Base-by-base conservation (phyloP, 2,329 filamentous ascomycete species). In the Parasarocladium wereldwijsianum region DNA sequence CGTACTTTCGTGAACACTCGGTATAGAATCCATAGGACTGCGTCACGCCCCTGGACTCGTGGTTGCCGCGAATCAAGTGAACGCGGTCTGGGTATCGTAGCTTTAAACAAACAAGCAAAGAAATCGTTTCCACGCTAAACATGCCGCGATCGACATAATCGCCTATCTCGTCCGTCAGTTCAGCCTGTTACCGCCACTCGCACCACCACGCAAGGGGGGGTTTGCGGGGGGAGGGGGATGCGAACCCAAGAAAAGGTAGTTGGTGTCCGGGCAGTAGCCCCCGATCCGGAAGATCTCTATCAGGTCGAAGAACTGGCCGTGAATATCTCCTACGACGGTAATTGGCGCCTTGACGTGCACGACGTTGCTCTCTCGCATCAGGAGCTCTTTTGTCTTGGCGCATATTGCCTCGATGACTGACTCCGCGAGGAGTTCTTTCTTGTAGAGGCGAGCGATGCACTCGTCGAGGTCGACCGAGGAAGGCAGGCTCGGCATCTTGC, bases 341-440 rank as follows among this genome's bases (percentile, higher is more conserved):
- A 98, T 84, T 2, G 90, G 90, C 18, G 90, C 86, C 44, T 76
- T 75, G 38, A 98, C 92, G 54, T 98, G 90, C 36, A 98, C 90
- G 38, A 98, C 90, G 58, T 98, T 98, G 70, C 87, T 96, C 72
- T 98, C 90, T 51, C 92, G 87, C 90, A 98, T 98, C 43, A 98
- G 70, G 43, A 98, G 67, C 63, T 98, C 90, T 52, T 98, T 98
- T 14, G 92, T 90, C 57, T 98, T 98, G 55, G 90, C 86, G 62
- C 90, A 98, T 73, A 98, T 87, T 47, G 90, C 90, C 62, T 98
- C 90, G 56, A 98, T 87, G 41, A 98, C 86, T 24, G 87, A 93
- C 58, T 98, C 90, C 46, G 90, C 86, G 35, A 98, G 73, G 36
- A 98, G 72, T 55, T 96, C 90, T 54, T 93, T 94, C 51, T 90